Evolutionary conservation across 805 yeast species (phyloP).

Genomic region (Cyberlindnera mrakii): DNA sequence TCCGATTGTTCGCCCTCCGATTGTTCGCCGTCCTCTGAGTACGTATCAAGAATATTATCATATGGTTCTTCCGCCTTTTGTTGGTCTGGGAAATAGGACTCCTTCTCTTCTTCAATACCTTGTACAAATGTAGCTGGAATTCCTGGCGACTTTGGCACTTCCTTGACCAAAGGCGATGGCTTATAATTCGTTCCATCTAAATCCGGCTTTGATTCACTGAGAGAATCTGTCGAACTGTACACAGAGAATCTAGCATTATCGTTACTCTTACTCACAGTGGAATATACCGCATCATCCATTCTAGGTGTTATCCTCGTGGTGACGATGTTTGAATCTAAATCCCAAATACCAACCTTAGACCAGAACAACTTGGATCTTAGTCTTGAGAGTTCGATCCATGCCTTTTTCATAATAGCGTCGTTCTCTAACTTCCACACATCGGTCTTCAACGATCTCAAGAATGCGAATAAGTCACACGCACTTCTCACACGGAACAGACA

Average conservation of each 20-base stretch:
- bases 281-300: constrained; percentile 14
- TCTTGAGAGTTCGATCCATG: constrained; percentile 61
- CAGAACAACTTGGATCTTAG: constrained; percentile 74
- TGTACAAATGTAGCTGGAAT: neutral
- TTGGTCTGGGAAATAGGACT: neutral
- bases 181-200: constrained; percentile 5
- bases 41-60: neutral
- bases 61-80: neutral
- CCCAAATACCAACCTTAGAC: constrained; percentile 81
- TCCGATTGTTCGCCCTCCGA: neutral
- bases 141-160: neutral
- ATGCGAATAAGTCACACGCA: constrained; percentile 77
- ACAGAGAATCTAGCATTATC: constrained; percentile 6
- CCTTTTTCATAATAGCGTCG: constrained; percentile 36
- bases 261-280: constrained; percentile 2
- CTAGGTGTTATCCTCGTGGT: constrained; percentile 29
- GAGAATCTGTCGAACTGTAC: constrained; percentile 13
- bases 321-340: constrained; percentile 29
- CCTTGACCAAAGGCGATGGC: constrained; percentile 15
- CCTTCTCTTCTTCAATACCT: neutral
- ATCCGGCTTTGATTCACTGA: constrained; percentile 3
- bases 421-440: constrained; percentile 54
- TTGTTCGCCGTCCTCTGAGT: neutral
- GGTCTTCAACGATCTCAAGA: constrained; percentile 55
- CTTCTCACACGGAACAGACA: constrained; percentile 77